Conservation (phyloP, 257 asterid genomes). For the Solanum microdontum region DNA sequence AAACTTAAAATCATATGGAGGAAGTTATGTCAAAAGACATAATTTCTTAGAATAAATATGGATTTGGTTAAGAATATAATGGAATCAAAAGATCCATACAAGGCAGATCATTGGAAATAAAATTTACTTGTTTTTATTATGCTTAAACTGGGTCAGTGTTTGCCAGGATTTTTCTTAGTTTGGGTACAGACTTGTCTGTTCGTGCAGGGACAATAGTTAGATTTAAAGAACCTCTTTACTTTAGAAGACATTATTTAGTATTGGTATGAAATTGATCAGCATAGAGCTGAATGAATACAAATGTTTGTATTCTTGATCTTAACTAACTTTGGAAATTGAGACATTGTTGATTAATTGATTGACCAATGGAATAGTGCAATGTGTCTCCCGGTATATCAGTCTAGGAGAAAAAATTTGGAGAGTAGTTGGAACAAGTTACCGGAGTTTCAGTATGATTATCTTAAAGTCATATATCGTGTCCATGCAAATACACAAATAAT, state of each 20-base stretch:
- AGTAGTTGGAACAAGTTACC: background rate
- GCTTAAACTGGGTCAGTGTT: background rate
- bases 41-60: background rate
- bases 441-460: background rate
- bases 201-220: background rate
- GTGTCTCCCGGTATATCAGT: background rate
- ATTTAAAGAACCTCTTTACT: background rate
- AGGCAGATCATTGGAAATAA: background rate
- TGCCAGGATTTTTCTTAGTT: background rate
- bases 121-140: background rate
- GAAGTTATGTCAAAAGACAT: background rate
- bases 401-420: background rate
- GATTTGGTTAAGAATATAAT: background rate
- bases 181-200: background rate
- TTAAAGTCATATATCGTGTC: background rate
- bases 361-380: background rate
- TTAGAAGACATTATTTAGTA: background rate
- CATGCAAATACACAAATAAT: background rate
- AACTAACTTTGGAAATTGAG: background rate
- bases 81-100: background rate
- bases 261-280: background rate
- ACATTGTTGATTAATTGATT: background rate
- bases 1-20: background rate
- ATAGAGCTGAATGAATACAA: background rate
- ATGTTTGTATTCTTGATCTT: background rate